Evolutionary conservation across 2,329 filamentous ascomycete species (phyloP).

Genomic region (Paradendryphiella salina): DNA sequence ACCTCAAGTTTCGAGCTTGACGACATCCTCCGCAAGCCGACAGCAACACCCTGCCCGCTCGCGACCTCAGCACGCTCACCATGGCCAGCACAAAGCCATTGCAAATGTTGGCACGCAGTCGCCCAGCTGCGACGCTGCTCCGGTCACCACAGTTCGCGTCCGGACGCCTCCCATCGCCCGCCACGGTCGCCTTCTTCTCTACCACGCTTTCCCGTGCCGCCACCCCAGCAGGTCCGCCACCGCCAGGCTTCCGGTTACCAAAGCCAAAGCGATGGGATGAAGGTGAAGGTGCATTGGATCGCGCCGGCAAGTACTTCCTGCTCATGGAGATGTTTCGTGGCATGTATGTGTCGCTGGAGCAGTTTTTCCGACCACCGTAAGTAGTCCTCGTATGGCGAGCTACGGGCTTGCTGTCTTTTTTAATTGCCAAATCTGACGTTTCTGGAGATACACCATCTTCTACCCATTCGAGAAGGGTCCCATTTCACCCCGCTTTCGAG

Average conservation of each 20-base stretch:
- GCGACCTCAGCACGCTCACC: slow-evolving; percentile 37
- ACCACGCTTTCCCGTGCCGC: slow-evolving; percentile 64
- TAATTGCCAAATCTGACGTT: slow-evolving; percentile 31
- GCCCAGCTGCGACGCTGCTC: slow-evolving; percentile 48
- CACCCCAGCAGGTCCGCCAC: slow-evolving; percentile 75
- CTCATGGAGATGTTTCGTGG: slow-evolving; percentile 93
- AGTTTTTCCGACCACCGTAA: slow-evolving; percentile 97
- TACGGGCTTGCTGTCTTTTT: slow-evolving; percentile 1
- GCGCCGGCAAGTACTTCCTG: slow-evolving; percentile 90
- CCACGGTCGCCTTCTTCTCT: slow-evolving; percentile 63
- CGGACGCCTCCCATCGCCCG: slow-evolving; percentile 46
- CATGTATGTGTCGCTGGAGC: slow-evolving; percentile 97
- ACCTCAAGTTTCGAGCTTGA: slow-evolving; percentile 30
- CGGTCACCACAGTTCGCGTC: slow-evolving; percentile 39
- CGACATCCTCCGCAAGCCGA: slow-evolving; percentile 26
- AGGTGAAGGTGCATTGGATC: slow-evolving; percentile 76
- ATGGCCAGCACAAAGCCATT: slow-evolving; percentile 56
- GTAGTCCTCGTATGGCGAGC: slow-evolving; percentile 51
- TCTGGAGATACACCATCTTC: slow-evolving; percentile 86
- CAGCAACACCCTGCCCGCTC: slow-evolving; percentile 30
- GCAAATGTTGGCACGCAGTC: slow-evolving; percentile 53
- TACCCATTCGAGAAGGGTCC: slow-evolving; percentile 99
- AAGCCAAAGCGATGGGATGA: slow-evolving; percentile 78
- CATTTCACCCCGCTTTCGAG: slow-evolving; percentile 96
- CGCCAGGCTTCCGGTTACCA: slow-evolving; percentile 77